Conservation (phyloP, 371 early-diverging fungal genomes). For the Mucor plumbeus region DNA sequence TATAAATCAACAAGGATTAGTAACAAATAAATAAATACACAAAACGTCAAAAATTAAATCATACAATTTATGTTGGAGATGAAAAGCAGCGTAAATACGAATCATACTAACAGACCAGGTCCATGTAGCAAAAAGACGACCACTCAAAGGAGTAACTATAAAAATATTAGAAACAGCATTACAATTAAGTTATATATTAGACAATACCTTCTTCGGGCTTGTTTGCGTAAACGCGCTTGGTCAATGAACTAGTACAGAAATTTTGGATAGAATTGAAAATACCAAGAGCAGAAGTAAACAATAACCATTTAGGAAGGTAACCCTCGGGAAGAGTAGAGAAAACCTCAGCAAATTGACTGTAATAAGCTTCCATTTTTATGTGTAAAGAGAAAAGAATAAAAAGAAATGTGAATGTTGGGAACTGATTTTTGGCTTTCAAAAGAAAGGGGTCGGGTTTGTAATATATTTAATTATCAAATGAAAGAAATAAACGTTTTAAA, state of each 20-base stretch:
- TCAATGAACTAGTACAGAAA: slow-evolving; percentile 68
- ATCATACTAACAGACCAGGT: slow-evolving; percentile 76
- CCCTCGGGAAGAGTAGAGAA: slow-evolving; percentile 63
- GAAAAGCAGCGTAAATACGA: slow-evolving; percentile 79
- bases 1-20: slow-evolving; percentile 22
- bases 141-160: slow-evolving; percentile 72
- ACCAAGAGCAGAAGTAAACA: slow-evolving; percentile 72
- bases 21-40: neutral
- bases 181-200: neutral
- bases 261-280: slow-evolving; percentile 80
- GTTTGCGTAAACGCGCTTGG: slow-evolving; percentile 71
- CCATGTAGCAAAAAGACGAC: slow-evolving; percentile 83
- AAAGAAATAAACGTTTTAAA: too few relatives aligned
- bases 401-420: too few relatives aligned
- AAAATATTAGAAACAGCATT: neutral
- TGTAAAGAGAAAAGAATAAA: too few relatives aligned
- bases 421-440: too few relatives aligned
- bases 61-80: slow-evolving; percentile 72
- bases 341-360: slow-evolving; percentile 33
- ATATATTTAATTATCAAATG: too few relatives aligned
- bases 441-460: too few relatives aligned
- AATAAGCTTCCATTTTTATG: slow-evolving; percentile 21
- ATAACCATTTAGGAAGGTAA: slow-evolving; percentile 69
- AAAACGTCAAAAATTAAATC: slow-evolving; percentile 23
- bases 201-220: slow-evolving; percentile 60